Evolutionary conservation across 768 basidiomycete species (phyloP).

Genomic region (Daedaleopsis nitida): DNA sequence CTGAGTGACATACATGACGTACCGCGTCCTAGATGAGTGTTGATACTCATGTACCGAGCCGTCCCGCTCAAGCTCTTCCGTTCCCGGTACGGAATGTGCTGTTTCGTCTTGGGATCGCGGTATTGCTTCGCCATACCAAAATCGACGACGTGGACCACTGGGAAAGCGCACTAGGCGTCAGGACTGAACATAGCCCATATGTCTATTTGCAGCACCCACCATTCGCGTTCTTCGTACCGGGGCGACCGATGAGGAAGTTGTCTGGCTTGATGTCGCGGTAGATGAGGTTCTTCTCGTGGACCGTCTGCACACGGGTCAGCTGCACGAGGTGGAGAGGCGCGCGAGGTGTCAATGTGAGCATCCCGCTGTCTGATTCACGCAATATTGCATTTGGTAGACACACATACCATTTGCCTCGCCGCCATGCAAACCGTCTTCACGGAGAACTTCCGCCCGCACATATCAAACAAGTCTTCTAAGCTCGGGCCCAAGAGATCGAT

Average conservation of each 20-base stretch:
- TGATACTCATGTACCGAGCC: conserved; percentile 99
- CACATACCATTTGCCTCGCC: conserved; percentile 89
- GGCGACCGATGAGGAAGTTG: conserved; percentile 96
- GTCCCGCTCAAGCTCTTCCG: conserved; percentile 97
- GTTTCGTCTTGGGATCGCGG: conserved; percentile 98
- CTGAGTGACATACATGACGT: conserved; percentile 26
- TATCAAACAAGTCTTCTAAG: conserved; percentile 97
- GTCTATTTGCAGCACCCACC: conserved; percentile 38
- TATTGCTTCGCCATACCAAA: conserved; percentile 99
- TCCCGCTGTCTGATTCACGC: neutral
- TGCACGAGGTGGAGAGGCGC: conserved; percentile 33
- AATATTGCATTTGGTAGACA: neutral
- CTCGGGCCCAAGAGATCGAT: conserved; percentile 97
- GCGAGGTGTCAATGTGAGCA: neutral
- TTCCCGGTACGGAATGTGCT: conserved; percentile 99
- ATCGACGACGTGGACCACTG: conserved; percentile 92
- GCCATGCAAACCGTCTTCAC: conserved; percentile 99
- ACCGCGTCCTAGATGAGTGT: conserved; percentile 98
- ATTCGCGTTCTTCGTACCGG: conserved; percentile 88
- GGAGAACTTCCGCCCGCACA: conserved; percentile 97
- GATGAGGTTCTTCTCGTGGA: conserved; percentile 99
- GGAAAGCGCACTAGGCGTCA: neutral
- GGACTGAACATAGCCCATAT: neutral
- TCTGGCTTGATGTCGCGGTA: conserved; percentile 99
- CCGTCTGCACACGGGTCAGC: conserved; percentile 95